These are phyloP conservation scores for Talaromyces trachyspermus DNA, from an alignment of 495 filamentous ascomycete genomes.

Conservation along the genomic window DNA sequence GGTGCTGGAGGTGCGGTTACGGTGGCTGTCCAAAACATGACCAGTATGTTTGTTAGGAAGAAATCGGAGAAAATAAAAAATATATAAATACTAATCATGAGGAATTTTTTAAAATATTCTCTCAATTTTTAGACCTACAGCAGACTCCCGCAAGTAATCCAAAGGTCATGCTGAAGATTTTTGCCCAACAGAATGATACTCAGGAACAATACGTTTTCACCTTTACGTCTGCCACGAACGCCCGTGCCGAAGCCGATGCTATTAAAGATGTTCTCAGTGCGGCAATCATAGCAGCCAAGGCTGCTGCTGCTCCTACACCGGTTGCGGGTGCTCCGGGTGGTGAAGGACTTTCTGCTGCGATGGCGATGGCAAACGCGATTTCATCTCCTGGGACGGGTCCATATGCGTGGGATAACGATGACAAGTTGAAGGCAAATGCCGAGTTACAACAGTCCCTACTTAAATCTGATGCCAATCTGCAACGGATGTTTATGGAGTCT, in stretches of 20 bases:
- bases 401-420: conserved; percentile 66
- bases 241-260: conserved; percentile 73
- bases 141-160: conserved; percentile 75
- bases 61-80: too few relatives aligned
- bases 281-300: conserved; percentile 63
- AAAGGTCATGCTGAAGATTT: conserved; percentile 50
- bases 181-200: conserved; percentile 32
- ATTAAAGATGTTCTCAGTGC: conserved; percentile 76
- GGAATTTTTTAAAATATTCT: too few relatives aligned
- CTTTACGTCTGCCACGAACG: conserved; percentile 70
- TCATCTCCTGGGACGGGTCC: conserved; percentile 36
- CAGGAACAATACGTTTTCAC: conserved; percentile 71
- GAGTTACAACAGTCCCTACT: conserved; percentile 81
- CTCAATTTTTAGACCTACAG: conserved; percentile 60
- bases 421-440: conserved; percentile 60
- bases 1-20: conserved; percentile 51
- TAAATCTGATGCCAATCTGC: conserved; percentile 62
- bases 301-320: conserved; percentile 30
- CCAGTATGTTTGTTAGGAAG: conserved; percentile 63
- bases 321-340: conserved; percentile 22
- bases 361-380: conserved; percentile 53
- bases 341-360: conserved; percentile 44
- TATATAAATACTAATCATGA: too few relatives aligned
- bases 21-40: conserved; percentile 67
- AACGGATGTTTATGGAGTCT: conserved; percentile 75